Base-by-base conservation (phyloP, 202 grass and related monocot species). In the Cymbopogon flexuosus region DNA sequence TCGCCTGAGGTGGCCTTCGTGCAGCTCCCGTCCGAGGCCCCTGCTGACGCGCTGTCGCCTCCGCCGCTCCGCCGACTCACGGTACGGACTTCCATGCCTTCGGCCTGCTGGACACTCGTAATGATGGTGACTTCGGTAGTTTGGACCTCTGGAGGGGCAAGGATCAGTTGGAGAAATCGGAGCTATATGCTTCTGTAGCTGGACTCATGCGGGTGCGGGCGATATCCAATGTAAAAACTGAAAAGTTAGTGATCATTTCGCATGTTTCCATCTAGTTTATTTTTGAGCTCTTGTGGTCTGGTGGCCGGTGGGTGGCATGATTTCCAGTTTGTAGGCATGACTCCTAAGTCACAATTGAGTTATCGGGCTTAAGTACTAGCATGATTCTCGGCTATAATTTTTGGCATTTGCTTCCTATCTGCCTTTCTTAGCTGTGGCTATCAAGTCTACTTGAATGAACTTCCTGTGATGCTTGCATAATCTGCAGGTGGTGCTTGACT, bases 401-500 rank as follows among this genome's bases (percentile, higher is more conserved):
- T 62, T 7, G 12, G 3, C 77, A 27, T 74, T 31, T 7, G 68
- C 6, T 30, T 37, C 31, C 33, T 84, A 7, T 60, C 8, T 35
- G 49, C 13, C 19, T 82, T 2, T 68, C 68, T 73, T 81, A 42
- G 5, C 30, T 51, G 61, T 69, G 22, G 67, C 36, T 36, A 37
- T 51, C 5, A 80, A 83, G n/a, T 36, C 35, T 76, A 37, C 22
- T 79, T 47, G 1, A 76, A 70, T 61, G 41, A 79, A 72, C 30
- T 82, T 74, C 9, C 24, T 36, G 47, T 71, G 42, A 33, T 68
- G 42, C 24, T 10, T 80, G n/a, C 72, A 84, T 23, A 54, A 78
- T 71, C 22, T 39, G 18, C 82, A 97, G 94, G 86, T 94, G 69
- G 95, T 97, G 21, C 86, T 97, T 37, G 95, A 97, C 73, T 83